These are phyloP conservation scores for Spongispora temasekensis DNA, from an alignment of 1,284 basidiomycete genomes.

Conservation along the genomic window DNA sequence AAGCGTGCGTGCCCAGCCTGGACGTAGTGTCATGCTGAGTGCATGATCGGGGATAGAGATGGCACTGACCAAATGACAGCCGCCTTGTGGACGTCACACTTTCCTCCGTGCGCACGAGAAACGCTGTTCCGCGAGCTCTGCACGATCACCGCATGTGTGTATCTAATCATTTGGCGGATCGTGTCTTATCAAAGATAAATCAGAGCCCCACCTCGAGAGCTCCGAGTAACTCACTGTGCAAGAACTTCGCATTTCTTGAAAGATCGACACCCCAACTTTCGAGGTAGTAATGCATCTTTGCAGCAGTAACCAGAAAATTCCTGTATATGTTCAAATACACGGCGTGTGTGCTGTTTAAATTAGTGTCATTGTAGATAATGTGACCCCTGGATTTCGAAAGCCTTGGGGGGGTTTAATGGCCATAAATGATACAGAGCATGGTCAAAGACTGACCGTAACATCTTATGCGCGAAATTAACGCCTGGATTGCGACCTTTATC, in stretches of 20 bases:
- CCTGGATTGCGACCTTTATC: constrained; percentile 60
- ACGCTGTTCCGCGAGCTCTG: constrained; percentile 49
- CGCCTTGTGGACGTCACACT: constrained; percentile 47
- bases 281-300: constrained; percentile 89
- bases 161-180: constrained; percentile 59
- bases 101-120: constrained; percentile 40
- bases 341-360: constrained; percentile 63
- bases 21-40: constrained; percentile 8
- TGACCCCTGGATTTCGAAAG: constrained; percentile 69
- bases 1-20: constrained; percentile 84
- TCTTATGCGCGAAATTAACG: constrained; percentile 60
- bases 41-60: neutral
- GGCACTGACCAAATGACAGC: constrained; percentile 63
- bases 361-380: constrained; percentile 75
- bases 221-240: constrained; percentile 52
- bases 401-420: constrained; percentile 39
- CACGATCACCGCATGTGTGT: constrained; percentile 54
- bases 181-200: constrained; percentile 42
- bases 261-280: constrained; percentile 54
- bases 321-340: constrained; percentile 86
- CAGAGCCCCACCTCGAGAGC: constrained; percentile 1
- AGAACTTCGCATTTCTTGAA: constrained; percentile 47
- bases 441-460: constrained; percentile 57
- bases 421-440: neutral
- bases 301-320: constrained; percentile 81